These are phyloP conservation scores for Xylaria cubensis DNA, from an alignment of 495 filamentous ascomycete genomes.

Conservation along the genomic window DNA sequence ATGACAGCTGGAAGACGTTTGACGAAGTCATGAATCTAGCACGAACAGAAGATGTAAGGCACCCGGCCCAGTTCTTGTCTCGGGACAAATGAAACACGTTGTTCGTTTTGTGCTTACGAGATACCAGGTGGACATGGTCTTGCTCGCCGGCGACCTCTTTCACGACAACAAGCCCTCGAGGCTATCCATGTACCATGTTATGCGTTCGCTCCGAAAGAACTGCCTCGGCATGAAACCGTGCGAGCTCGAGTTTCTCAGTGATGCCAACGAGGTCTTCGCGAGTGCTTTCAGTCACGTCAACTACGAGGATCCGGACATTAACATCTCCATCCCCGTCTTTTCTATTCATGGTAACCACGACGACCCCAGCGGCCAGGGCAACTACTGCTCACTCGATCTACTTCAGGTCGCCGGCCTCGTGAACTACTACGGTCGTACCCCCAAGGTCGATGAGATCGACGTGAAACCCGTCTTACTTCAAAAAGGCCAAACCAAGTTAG, in stretches of 20 bases:
- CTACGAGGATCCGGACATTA: constrained; percentile 97
- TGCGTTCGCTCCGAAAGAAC: constrained; percentile 89
- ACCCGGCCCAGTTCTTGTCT: neutral
- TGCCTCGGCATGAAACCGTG: constrained; percentile 95
- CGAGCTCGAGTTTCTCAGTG: constrained; percentile 92
- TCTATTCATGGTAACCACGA: constrained; percentile 99
- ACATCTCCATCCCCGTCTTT: constrained; percentile 96
- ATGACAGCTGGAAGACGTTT: constrained; percentile 97
- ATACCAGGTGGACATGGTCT: constrained; percentile 81
- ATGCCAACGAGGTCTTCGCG: constrained; percentile 86
- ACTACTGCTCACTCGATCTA: constrained; percentile 86
- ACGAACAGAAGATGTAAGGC: constrained; percentile 74
- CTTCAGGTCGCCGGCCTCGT: constrained; percentile 88
- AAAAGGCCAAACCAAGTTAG: constrained; percentile 92
- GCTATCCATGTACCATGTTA: constrained; percentile 95
- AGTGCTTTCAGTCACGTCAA: constrained; percentile 90
- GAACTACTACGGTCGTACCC: constrained; percentile 94
- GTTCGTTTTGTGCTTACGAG: constrained; percentile 19
- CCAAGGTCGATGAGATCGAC: constrained; percentile 89
- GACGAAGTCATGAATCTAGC: constrained; percentile 94
- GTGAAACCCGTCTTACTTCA: constrained; percentile 91
- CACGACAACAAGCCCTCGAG: constrained; percentile 99
- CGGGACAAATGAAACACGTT: neutral
- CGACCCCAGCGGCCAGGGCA: constrained; percentile 92
- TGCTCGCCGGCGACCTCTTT: constrained; percentile 93